Evolutionary conservation across 768 basidiomycete species (phyloP), one percentile per base, ranked within the genome.

Genomic region (Agaricus sinodeliciosus): DNA sequence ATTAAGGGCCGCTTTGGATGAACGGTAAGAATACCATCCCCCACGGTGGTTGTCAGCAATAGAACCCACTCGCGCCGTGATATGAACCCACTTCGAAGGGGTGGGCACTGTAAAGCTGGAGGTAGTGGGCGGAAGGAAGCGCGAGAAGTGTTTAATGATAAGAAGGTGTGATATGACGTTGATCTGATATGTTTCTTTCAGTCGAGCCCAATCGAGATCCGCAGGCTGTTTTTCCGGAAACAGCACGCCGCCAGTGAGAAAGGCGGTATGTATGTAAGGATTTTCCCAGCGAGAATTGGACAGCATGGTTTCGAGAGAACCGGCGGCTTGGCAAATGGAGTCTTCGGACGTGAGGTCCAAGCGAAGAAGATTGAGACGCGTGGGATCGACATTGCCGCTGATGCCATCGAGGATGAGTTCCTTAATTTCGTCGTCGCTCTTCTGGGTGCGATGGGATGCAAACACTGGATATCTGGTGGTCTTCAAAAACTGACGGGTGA

Each of bases 11-110:
- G 81, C 76, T 62, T 82, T 83, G 47, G 80, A 81, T 16, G 78
- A 69, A 25, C 80, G 77, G 62, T 82, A 82, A 28, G 79, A 81
- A 60, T 77, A 82, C 81, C 81, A 82, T 35, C 80, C 82, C 15
- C 81, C 81, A 19, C 69, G 71, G 22, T 64, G 66, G 60, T 83
- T 84, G 59, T 84, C 81, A 16, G 72, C 69, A 49, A 82, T 74
- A 36, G 78, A 81, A 27, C 81, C 81, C 8, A 82, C 75, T 36
- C 79, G 77, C 15, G 80, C 81, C 9, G 78, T 75, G 51, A 82
- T 65, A 62, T 84, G 81, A 19, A 79, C 76, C 81, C 80, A 82
- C 59, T 78, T 81, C 19, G 79, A 64, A 3, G 72, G 73, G 7
- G 56, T 57, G 12, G 57, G 42, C 12, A 72, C 39, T 9, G 57